Evolutionary conservation across 352 stramenopile genomes (phyloP).

Genomic region (Pythium periplocum): DNA sequence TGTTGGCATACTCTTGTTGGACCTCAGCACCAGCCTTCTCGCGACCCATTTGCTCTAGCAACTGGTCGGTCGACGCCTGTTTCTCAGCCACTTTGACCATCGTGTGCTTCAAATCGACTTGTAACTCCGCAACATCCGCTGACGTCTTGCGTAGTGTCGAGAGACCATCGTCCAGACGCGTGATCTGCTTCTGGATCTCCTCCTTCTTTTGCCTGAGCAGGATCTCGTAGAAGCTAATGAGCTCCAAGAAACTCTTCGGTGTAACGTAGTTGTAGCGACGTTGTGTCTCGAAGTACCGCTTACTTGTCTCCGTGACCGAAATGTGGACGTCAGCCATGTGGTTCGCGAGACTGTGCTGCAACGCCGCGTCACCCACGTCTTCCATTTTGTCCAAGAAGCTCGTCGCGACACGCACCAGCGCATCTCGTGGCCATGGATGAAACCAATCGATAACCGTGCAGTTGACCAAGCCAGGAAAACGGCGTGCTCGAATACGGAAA

Average conservation of each 20-base stretch:
- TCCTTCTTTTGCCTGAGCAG: constrained; percentile 93
- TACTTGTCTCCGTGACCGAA: constrained; percentile 94
- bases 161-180: constrained; percentile 94
- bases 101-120: constrained; percentile 93
- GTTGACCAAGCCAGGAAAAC: constrained; percentile 97
- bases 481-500: constrained; percentile 93
- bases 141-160: constrained; percentile 95
- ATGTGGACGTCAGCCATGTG: constrained; percentile 98
- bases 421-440: constrained; percentile 95
- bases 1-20: constrained; percentile 92
- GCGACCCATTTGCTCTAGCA: constrained; percentile 93
- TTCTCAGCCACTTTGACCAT: constrained; percentile 96
- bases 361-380: constrained; percentile 68
- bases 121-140: constrained; percentile 94
- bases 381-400: constrained; percentile 96
- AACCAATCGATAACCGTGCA: constrained; percentile 98
- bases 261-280: constrained; percentile 98
- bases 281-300: constrained; percentile 94
- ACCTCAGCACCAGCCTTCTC: constrained; percentile 93
- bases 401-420: constrained; percentile 94
- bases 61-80: constrained; percentile 90
- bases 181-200: constrained; percentile 94
- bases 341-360: constrained; percentile 91
- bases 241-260: constrained; percentile 97
- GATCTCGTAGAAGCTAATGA: constrained; percentile 98